Conservation (phyloP, 202 grass and related monocot genomes). For the Carex arenaria region DNA sequence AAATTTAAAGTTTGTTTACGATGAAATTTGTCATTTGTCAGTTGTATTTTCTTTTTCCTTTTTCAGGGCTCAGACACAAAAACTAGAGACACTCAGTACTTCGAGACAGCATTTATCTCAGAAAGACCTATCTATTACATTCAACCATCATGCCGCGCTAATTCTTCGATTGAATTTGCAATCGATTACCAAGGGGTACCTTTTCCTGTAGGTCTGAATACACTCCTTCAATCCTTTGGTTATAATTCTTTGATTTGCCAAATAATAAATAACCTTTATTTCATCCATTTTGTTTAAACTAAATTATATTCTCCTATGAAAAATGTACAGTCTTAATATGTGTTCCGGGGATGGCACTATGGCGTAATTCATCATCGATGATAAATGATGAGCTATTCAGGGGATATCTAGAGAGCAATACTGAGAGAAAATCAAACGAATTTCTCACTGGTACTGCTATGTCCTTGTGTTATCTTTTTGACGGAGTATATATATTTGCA, state of each 20-base stretch:
- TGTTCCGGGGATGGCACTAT: slow-evolving; percentile 61
- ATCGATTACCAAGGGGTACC: slow-evolving; percentile 19
- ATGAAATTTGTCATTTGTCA: neutral
- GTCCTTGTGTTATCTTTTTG: neutral
- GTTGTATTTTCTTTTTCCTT: neutral
- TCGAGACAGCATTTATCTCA: slow-evolving; percentile 62
- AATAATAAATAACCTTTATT: neutral
- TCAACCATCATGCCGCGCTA: slow-evolving; percentile 43
- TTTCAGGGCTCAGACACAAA: slow-evolving; percentile 59
- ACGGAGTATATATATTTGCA: neutral
- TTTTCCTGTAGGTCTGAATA: slow-evolving; percentile 42
- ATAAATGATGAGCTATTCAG: slow-evolving; percentile 75
- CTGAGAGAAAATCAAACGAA: slow-evolving; percentile 53
- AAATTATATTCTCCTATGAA: slow-evolving; percentile 14
- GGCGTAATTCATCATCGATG: slow-evolving; percentile 56
- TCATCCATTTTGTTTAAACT: neutral
- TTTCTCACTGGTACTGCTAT: slow-evolving; percentile 59
- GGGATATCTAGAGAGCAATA: slow-evolving; percentile 58
- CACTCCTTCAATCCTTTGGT: neutral
- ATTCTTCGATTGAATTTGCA: slow-evolving; percentile 29
- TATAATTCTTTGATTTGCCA: neutral
- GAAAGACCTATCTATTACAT: slow-evolving; percentile 52
- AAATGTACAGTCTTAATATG: slow-evolving; percentile 63
- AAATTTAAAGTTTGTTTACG: neutral
- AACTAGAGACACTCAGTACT: slow-evolving; percentile 37